Conservation (phyloP, 176 grass and related monocot species). For the Phoenix roebelenii region DNA sequence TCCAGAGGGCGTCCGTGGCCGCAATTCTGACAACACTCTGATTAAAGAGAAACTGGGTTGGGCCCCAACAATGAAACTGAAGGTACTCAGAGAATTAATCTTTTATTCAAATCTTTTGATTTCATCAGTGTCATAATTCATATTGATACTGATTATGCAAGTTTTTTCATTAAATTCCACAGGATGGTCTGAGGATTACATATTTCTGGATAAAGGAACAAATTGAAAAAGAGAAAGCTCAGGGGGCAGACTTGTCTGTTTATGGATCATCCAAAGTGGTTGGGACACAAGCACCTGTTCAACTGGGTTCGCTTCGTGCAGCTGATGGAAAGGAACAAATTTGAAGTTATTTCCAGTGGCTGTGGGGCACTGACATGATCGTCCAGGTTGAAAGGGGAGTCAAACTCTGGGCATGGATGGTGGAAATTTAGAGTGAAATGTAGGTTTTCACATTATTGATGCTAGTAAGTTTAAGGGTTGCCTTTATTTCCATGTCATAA, state of each 20-base stretch:
- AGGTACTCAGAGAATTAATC: conserved; percentile 22
- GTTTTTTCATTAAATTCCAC: conserved; percentile 6
- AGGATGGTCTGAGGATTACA: conserved; percentile 70
- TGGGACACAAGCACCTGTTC: conserved; percentile 56
- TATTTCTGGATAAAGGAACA: conserved; percentile 96
- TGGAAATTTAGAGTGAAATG: too few relatives aligned
- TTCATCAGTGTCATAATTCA: too few relatives aligned
- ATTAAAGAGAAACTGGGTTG: conserved; percentile 92
- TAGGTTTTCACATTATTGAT: too few relatives aligned
- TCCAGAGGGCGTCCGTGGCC: conserved; percentile 66
- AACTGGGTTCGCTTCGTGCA: conserved; percentile 70
- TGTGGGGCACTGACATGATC: too few relatives aligned
- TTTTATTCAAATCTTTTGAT: too few relatives aligned
- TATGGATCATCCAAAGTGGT: conserved; percentile 46
- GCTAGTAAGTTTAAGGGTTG: too few relatives aligned
- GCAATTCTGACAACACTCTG: conserved; percentile 82
- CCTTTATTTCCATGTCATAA: too few relatives aligned
- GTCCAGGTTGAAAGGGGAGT: too few relatives aligned
- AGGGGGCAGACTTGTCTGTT: conserved; percentile 2
- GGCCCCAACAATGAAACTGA: conserved; percentile 80
- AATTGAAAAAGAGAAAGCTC: conserved; percentile 48
- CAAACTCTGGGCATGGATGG: too few relatives aligned
- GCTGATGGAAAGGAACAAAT: conserved; percentile 52
- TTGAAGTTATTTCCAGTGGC: not conserved
- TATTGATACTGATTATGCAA: not conserved